These are phyloP conservation scores for Cucurbita moschata DNA, from an alignment of 306 rosid genomes.

Conservation along the genomic window DNA sequence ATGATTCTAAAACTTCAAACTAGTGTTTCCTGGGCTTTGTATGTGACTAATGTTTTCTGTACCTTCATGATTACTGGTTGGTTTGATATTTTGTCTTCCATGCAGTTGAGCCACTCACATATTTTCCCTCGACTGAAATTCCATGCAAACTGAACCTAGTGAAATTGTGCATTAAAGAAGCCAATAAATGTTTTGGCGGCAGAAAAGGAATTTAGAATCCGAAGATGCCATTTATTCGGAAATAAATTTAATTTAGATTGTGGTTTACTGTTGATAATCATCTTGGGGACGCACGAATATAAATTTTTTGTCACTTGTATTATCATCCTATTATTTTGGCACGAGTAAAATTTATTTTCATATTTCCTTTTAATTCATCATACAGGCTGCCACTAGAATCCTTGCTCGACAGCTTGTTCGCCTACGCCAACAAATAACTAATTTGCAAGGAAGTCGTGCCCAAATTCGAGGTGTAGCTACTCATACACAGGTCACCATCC, in stretches of 20 bases:
- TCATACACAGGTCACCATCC: constrained; percentile 62
- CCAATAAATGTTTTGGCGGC: background rate
- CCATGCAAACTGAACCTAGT: background rate
- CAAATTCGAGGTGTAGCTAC: constrained; percentile 94
- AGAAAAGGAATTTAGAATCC: background rate
- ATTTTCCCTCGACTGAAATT: background rate
- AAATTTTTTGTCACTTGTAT: background rate
- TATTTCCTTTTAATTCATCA: background rate
- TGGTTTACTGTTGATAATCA: background rate
- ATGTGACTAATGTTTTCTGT: background rate
- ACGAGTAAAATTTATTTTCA: background rate
- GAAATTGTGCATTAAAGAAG: background rate
- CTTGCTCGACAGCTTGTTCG: constrained; percentile 94
- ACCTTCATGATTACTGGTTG: background rate
- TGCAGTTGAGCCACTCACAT: background rate
- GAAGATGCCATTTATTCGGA: background rate
- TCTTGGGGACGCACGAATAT: background rate
- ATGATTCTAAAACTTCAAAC: background rate
- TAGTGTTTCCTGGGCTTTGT: background rate
- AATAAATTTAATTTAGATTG: background rate
- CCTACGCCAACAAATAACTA: constrained; percentile 88
- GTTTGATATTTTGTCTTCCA: background rate
- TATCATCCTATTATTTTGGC: background rate
- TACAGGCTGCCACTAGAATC: constrained; percentile 82
- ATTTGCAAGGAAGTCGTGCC: constrained; percentile 97